Base-by-base conservation (phyloP, 148 eudicot genomes). In the Gaultheria prostrata region DNA sequence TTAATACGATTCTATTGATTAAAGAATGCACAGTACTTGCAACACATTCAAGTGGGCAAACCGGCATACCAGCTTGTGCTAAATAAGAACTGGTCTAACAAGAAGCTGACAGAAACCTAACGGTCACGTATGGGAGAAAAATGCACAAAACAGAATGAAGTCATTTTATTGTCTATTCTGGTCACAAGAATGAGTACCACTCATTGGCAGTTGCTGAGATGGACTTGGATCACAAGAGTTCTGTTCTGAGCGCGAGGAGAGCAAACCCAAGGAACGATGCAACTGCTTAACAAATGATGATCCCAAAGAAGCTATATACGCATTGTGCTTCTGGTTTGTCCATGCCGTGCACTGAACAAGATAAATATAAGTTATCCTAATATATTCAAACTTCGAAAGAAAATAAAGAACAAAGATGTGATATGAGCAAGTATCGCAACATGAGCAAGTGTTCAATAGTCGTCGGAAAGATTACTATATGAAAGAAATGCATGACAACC, bases 281-380 rank as follows among this genome's bases (percentile, higher is more conserved):
- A 89, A 85, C 81, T 89, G 87, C 74, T 76, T 61, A 57, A 88
- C 82, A 86, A 89, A 89, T 80, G 91, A 88, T 50, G 82, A 79
- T 86, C 88, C 91, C 84, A 89, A 82, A 83, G 71, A 49, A 80
- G 78, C 32, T 59, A 89, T 86, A 83, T 86, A 89, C 17, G 21
- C 24, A 32, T 75, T 86, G 83, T 89, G 91, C 82, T 86, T 89
- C 65, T 65, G 86, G 83, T 89, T 35, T 21, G 90, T 86, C 90
- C 90, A 86, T 39, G 63, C 33, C 61, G 13, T 77, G 79, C 78
- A 43, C 67, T 79, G 78, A 79, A 76, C 76, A 82, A 82, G 80
- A 24, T 46, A 43, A 18, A 83, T n/a, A 83, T 75, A 28, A 15
- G 21, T 33, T 17, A 51, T 12, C 0, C 0, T 33, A 48, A 53